Conservation (phyloP, 1,139 yeast species). For the Maudiozyma humilis region DNA sequence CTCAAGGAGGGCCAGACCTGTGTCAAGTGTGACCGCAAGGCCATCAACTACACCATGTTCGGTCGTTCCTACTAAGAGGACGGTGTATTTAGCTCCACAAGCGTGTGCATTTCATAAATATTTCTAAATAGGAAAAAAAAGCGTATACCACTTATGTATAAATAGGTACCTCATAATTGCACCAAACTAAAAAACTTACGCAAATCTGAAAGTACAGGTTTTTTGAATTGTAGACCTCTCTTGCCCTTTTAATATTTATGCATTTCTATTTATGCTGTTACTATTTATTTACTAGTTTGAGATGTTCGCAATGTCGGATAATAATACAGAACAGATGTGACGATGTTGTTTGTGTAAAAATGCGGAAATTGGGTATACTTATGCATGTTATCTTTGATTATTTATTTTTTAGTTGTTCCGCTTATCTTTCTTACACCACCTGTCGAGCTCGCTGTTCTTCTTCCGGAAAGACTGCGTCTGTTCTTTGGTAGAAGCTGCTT, state of each 20-base stretch:
- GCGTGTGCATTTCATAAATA: not conserved
- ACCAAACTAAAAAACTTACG: too few relatives aligned
- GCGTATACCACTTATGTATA: too few relatives aligned
- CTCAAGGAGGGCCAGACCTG: constrained; percentile 75
- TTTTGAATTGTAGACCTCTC: too few relatives aligned
- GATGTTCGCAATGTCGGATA: not conserved
- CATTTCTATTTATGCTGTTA: not conserved
- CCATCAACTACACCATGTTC: constrained; percentile 80
- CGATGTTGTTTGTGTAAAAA: too few relatives aligned
- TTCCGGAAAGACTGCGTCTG: constrained; percentile 26
- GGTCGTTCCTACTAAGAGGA: constrained; percentile 84
- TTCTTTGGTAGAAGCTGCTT: constrained; percentile 28
- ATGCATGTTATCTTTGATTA: not conserved
- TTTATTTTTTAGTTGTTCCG: constrained; percentile 26
- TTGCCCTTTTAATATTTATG: too few relatives aligned
- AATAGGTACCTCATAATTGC: too few relatives aligned
- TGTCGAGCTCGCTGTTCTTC: constrained; percentile 29
- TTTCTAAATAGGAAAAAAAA: not conserved
- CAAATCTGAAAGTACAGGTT: too few relatives aligned
- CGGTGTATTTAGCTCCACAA: too few relatives aligned
- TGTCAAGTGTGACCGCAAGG: constrained; percentile 70
- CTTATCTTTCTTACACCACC: constrained; percentile 30
- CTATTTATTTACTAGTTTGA: not conserved
- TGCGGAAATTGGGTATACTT: too few relatives aligned
- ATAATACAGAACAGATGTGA: too few relatives aligned